These are phyloP conservation scores for Cladosporium sp. DNA, from an alignment of 2,329 filamentous ascomycete genomes.

Conservation along the genomic window DNA sequence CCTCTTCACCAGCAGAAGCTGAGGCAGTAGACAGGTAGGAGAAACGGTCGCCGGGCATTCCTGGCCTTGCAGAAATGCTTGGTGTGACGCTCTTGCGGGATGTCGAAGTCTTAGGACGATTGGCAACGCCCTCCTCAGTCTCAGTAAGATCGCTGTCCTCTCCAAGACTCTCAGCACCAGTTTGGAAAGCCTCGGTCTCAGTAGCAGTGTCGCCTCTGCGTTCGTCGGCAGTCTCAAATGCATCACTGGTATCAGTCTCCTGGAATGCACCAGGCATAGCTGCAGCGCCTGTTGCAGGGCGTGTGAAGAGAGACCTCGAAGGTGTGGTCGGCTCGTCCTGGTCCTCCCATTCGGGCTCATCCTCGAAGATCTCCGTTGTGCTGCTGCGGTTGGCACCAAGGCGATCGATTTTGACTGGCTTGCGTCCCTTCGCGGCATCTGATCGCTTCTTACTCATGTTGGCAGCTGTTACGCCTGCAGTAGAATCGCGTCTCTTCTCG, in stretches of 20 bases:
- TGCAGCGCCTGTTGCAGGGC: constrained; percentile 25
- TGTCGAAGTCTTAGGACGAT: neutral
- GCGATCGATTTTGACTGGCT: constrained; percentile 63
- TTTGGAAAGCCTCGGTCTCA: constrained; percentile 85
- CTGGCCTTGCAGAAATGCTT: neutral
- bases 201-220: constrained; percentile 57
- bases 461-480: constrained; percentile 43
- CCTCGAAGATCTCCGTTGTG: constrained; percentile 73
- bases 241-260: constrained; percentile 45
- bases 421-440: constrained; percentile 61
- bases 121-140: constrained; percentile 60
- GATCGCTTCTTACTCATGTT: constrained; percentile 56
- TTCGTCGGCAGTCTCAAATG: constrained; percentile 74
- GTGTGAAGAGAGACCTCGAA: constrained; percentile 37
- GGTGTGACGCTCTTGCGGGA: constrained; percentile 8
- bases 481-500: constrained; percentile 54
- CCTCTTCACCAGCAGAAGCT: constrained; percentile 72
- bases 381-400: constrained; percentile 71
- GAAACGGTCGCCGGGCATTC: constrained; percentile 49
- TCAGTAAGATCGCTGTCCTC: constrained; percentile 80
- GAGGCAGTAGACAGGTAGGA: constrained; percentile 87
- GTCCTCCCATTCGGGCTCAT: constrained; percentile 89
- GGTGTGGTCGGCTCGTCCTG: constrained; percentile 59
- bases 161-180: constrained; percentile 70
- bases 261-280: constrained; percentile 30